Evolutionary conservation across 805 yeast genomes (phyloP).

Genomic region (Hanseniaspora occidentalis): DNA sequence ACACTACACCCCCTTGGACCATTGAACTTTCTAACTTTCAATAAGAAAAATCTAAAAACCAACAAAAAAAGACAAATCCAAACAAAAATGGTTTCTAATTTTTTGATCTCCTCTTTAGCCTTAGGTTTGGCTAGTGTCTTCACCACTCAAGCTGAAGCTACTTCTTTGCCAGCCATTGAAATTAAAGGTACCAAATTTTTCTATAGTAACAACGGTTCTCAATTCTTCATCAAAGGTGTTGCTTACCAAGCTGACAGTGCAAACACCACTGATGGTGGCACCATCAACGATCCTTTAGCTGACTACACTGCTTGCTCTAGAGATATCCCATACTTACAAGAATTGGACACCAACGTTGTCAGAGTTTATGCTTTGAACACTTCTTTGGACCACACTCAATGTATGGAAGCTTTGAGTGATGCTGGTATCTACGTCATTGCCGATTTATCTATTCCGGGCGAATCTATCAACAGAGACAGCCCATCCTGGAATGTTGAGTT

Average conservation of each 20-base stretch:
- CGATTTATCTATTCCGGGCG: slow-evolving; percentile 57
- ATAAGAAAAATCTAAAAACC: slow-evolving; percentile 29
- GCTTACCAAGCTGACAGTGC: slow-evolving; percentile 68
- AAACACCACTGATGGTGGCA: slow-evolving; percentile 30
- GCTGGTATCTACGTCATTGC: slow-evolving; percentile 77
- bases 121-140: slow-evolving; percentile 20
- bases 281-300: slow-evolving; percentile 62
- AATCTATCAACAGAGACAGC: slow-evolving; percentile 45
- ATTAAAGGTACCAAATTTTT: slow-evolving; percentile 68
- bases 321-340: slow-evolving; percentile 60
- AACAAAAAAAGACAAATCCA: background rate
- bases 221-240: slow-evolving; percentile 64
- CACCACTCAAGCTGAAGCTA: slow-evolving; percentile 25
- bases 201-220: slow-evolving; percentile 67
- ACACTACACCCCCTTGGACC: too few species aligned
- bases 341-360: slow-evolving; percentile 53
- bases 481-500: slow-evolving; percentile 57
- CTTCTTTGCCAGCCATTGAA: slow-evolving; percentile 50
- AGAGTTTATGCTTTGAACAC: slow-evolving; percentile 67
- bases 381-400: slow-evolving; percentile 49
- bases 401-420: slow-evolving; percentile 53
- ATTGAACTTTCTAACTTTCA: too few species aligned
- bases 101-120: slow-evolving; percentile 17
- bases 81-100: slow-evolving; percentile 3
- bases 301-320: slow-evolving; percentile 48